Percentiles rank a stretch among this genome's conserved stretches.
Evolutionary conservation across 2,329 filamentous ascomycete genomes (phyloP).

Genomic region (Apiospora sp.): DNA sequence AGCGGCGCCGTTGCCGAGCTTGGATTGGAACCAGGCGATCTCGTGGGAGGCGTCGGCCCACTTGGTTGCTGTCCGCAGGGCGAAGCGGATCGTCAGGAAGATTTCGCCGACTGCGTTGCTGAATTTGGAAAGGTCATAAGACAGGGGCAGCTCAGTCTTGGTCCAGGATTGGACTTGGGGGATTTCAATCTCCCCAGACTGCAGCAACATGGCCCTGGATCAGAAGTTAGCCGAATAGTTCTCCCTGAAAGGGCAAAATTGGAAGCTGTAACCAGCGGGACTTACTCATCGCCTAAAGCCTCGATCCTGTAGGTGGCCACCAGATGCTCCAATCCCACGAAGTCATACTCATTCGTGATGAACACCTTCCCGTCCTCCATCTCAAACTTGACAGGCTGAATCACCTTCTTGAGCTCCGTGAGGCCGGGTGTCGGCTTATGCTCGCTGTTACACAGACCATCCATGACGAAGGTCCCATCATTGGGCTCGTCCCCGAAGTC

Average conservation of each 20-base stretch:
- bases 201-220: constrained; percentile 38
- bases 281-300: constrained; percentile 50
- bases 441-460: constrained; percentile 61
- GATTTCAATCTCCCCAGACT: constrained; percentile 48
- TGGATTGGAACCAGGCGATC: constrained; percentile 61
- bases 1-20: constrained; percentile 38
- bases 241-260: background rate
- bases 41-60: constrained; percentile 64
- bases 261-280: constrained; percentile 19
- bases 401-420: constrained; percentile 63
- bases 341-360: constrained; percentile 60
- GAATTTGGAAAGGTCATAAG: constrained; percentile 38
- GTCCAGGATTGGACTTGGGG: constrained; percentile 51
- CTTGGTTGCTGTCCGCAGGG: constrained; percentile 48
- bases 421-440: constrained; percentile 66
- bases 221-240: constrained; percentile 25
- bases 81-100: constrained; percentile 55
- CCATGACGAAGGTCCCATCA: constrained; percentile 69
- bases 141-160: constrained; percentile 44
- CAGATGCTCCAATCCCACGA: constrained; percentile 53
- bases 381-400: constrained; percentile 59
- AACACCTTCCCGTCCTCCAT: constrained; percentile 47
- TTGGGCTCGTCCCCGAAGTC: constrained; percentile 68
- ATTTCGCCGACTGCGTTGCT: constrained; percentile 46
- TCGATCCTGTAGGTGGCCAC: constrained; percentile 54